phyloP scores from a whole-genome alignment of 805 yeast genomes.

The Cyberlindnera misumaiensis region DNA sequence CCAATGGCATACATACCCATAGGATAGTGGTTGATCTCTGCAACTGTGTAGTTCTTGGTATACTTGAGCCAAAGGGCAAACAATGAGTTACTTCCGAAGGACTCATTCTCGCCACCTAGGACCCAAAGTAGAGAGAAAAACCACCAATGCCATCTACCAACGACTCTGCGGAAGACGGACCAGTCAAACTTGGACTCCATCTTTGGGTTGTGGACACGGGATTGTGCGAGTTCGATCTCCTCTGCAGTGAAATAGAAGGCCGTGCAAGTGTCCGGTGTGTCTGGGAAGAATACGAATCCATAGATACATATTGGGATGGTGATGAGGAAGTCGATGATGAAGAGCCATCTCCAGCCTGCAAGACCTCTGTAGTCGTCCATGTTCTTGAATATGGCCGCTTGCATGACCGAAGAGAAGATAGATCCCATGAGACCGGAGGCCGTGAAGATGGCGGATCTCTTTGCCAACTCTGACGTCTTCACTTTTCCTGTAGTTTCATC shows the following conservation, averaged over 20 bases:
- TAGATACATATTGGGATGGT: constrained; percentile 52
- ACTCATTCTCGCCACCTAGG: constrained; percentile 42
- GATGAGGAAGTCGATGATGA: constrained; percentile 52
- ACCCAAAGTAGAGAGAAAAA: constrained; percentile 46
- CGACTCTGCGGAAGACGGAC: constrained; percentile 34
- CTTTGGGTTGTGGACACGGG: constrained; percentile 34
- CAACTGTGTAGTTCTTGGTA: constrained; percentile 32
- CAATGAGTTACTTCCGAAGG: constrained; percentile 39
- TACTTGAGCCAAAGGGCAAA: constrained; percentile 41
- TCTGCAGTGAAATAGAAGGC: constrained; percentile 33
- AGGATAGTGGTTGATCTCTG: constrained; percentile 44
- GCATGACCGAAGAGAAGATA: constrained; percentile 50
- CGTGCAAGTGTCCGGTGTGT: constrained; percentile 43
- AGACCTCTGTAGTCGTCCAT: constrained; percentile 35
- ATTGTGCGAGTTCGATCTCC: constrained; percentile 35
- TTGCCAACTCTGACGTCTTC: constrained; percentile 36
- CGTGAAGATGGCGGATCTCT: constrained; percentile 48
- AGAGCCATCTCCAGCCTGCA: constrained; percentile 65
- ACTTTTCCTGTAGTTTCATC: constrained; percentile 17
- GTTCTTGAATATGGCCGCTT: constrained; percentile 42
- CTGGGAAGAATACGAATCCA: constrained; percentile 56
- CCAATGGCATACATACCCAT: constrained; percentile 51
- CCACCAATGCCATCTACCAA: constrained; percentile 53
- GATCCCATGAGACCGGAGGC: constrained; percentile 49
- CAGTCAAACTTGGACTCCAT: constrained; percentile 32